These are phyloP conservation scores for Hypoxylon cercidicola DNA, from an alignment of 495 filamentous ascomycete genomes.

Conservation along the genomic window DNA sequence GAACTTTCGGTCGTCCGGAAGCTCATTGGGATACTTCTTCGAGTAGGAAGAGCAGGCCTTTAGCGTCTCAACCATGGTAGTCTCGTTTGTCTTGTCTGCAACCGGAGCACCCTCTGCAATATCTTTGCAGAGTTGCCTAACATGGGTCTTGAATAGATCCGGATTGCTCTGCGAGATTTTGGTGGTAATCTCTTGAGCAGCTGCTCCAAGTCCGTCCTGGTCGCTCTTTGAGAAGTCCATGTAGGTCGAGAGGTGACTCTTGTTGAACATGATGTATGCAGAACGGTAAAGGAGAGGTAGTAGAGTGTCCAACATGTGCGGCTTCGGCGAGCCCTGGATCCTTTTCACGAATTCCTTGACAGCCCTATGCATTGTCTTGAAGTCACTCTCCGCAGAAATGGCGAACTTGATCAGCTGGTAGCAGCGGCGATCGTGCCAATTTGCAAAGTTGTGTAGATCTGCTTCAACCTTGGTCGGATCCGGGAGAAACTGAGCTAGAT, in stretches of 20 bases:
- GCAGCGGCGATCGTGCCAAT: slow-evolving; percentile 86
- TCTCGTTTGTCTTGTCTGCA: slow-evolving; percentile 68
- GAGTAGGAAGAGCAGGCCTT: slow-evolving; percentile 94
- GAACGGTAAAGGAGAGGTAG: slow-evolving; percentile 85
- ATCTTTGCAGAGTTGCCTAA: slow-evolving; percentile 89
- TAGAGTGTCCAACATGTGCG: slow-evolving; percentile 77
- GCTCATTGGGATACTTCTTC: slow-evolving; percentile 81
- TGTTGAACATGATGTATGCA: slow-evolving; percentile 87
- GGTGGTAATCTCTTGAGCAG: slow-evolving; percentile 90
- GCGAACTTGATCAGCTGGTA: slow-evolving; percentile 90
- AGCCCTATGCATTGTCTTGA: slow-evolving; percentile 86
- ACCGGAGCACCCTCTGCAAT: slow-evolving; percentile 83
- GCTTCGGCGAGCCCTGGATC: slow-evolving; percentile 64
- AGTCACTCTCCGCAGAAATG: slow-evolving; percentile 87
- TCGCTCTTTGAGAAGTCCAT: slow-evolving; percentile 86
- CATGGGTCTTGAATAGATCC: slow-evolving; percentile 88
- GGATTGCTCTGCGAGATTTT: slow-evolving; percentile 91
- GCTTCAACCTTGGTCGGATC: slow-evolving; percentile 72
- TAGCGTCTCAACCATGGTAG: slow-evolving; percentile 81
- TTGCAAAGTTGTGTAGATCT: slow-evolving; percentile 90
- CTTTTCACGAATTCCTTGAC: slow-evolving; percentile 90
- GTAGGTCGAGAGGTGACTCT: slow-evolving; percentile 89
- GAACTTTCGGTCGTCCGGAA: slow-evolving; percentile 88
- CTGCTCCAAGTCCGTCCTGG: slow-evolving; percentile 75
- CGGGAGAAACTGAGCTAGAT: slow-evolving; percentile 76